Evolutionary conservation across 2,329 filamentous ascomycete genomes (phyloP).

Genomic region (Annulohypoxylon truncatum): DNA sequence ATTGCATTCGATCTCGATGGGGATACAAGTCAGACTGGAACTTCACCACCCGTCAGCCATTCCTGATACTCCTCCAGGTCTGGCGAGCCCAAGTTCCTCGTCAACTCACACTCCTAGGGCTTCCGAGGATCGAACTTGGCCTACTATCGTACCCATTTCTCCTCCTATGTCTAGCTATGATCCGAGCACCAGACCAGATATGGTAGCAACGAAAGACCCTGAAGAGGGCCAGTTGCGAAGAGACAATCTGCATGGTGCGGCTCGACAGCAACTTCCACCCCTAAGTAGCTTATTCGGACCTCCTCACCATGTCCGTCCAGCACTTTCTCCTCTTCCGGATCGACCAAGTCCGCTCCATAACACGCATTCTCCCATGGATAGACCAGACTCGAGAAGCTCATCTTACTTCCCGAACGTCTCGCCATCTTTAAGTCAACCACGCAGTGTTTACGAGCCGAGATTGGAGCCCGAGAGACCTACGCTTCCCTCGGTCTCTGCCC

Average conservation of each 20-base stretch:
- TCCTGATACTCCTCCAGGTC: constrained; percentile 64
- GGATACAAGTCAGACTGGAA: constrained; percentile 64
- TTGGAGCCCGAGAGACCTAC: constrained; percentile 57
- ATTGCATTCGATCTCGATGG: constrained; percentile 60
- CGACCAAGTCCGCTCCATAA: constrained; percentile 57
- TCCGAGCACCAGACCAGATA: constrained; percentile 57
- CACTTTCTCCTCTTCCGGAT: constrained; percentile 61
- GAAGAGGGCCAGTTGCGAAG: constrained; percentile 54
- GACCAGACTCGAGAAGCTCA: constrained; percentile 54
- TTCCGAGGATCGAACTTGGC: constrained; percentile 60
- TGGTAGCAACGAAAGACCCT: constrained; percentile 56
- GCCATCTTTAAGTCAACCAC: constrained; percentile 57
- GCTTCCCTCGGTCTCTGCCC: constrained; percentile 48
- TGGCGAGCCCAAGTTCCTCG: constrained; percentile 63
- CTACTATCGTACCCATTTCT: constrained; percentile 57
- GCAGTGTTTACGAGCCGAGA: constrained; percentile 60
- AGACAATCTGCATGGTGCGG: constrained; percentile 48
- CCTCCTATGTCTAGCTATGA: constrained; percentile 71
- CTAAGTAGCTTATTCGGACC: constrained; percentile 68
- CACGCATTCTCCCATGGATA: constrained; percentile 60
- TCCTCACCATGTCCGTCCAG: constrained; percentile 56
- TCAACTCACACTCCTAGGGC: constrained; percentile 61
- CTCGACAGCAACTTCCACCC: constrained; percentile 65
- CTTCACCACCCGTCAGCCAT: constrained; percentile 62
- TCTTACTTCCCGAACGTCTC: constrained; percentile 61